Base-by-base conservation (phyloP, 2,329 filamentous ascomycete species). In the Apiospora sp. region DNA sequence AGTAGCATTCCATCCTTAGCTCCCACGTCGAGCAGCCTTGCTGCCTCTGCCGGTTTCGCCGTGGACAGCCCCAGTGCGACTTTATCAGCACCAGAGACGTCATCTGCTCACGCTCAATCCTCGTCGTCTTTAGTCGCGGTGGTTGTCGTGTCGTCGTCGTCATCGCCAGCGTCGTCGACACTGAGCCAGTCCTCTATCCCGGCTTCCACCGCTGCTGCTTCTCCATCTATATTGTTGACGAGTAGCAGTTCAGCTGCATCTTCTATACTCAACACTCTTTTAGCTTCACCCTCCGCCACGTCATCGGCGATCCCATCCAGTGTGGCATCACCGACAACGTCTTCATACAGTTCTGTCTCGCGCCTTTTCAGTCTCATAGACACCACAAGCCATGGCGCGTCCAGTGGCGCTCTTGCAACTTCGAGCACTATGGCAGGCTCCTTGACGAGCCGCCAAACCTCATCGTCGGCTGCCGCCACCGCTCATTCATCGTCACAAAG, bases 341-440 rank as follows among this genome's bases (percentile, higher is more conserved):
- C 68, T 44, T 71, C 70, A 34, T 69, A 27, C 30, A 70, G 70
- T 58, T 72, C 70, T 12, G 34, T 73, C 5, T 73, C 68, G 10
- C 71, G 70, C 54, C 27, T 54, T 37, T 73, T 72, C 46, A 73
- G 70, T 43, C 51, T 73, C 2, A 73, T 70, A 24, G 72, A 73
- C 30, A 73, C 70, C 27, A 68, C 68, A 41, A 34, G 30, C 14
- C 43, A 67, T 37, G 49, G 5, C 43, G 24, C 41, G 24, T n/a
- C 54, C 10, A 48, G 13, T 67, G 14, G 51, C 24, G 22, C 19
- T 64, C 34, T 64, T 64, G 34, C 58, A 14, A 41, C 58, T 22
- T 64, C 58, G 58, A 64, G 58, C 58, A 22, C 34, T 41, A 34
- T 34, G 8, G 58, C 34, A 41, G 58, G 19, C 34, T 64, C 58